Percentiles rank a stretch among this genome's conserved stretches.
Evolutionary conservation across 352 stramenopile genomes (phyloP).

Genomic region (Pythium insidiosum): DNA sequence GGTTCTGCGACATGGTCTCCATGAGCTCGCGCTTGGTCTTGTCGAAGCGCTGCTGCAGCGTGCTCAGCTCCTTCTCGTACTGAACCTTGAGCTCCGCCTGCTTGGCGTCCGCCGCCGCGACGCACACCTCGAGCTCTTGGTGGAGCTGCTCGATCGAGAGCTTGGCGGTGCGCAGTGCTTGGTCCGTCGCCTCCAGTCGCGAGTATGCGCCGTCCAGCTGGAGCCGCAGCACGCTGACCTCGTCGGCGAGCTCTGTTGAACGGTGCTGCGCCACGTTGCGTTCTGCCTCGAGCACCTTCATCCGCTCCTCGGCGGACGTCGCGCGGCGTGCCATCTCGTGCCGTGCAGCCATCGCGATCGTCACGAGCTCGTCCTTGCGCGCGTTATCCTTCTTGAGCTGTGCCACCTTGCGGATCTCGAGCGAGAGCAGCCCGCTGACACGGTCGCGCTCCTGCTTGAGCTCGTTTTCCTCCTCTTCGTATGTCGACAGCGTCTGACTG

Average conservation of each 20-base stretch:
- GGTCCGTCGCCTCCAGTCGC: slow-evolving; percentile 31
- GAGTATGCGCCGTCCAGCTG: slow-evolving; percentile 42
- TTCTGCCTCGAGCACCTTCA: slow-evolving; percentile 23
- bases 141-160: slow-evolving; percentile 19
- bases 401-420: slow-evolving; percentile 76
- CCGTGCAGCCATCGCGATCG: slow-evolving; percentile 67
- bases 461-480: slow-evolving; percentile 53
- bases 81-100: slow-evolving; percentile 31
- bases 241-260: slow-evolving; percentile 25
- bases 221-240: slow-evolving; percentile 22
- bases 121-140: slow-evolving; percentile 17
- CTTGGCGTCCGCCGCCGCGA: slow-evolving; percentile 20
- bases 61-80: slow-evolving; percentile 34
- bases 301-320: slow-evolving; percentile 31
- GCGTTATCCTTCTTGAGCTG: slow-evolving; percentile 59
- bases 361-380: slow-evolving; percentile 66
- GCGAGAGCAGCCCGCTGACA: slow-evolving; percentile 34
- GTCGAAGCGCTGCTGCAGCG: slow-evolving; percentile 52
- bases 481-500: slow-evolving; percentile 30
- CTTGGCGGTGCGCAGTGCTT: slow-evolving; percentile 14
- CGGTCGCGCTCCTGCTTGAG: slow-evolving; percentile 50
- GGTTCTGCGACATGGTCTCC: slow-evolving; percentile 54
- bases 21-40: slow-evolving; percentile 74
- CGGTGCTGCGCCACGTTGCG: slow-evolving; percentile 13
- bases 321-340: slow-evolving; percentile 56